Conservation (phyloP, 108 stramenopile genomes). For the Stephanodiscus minutulus region DNA sequence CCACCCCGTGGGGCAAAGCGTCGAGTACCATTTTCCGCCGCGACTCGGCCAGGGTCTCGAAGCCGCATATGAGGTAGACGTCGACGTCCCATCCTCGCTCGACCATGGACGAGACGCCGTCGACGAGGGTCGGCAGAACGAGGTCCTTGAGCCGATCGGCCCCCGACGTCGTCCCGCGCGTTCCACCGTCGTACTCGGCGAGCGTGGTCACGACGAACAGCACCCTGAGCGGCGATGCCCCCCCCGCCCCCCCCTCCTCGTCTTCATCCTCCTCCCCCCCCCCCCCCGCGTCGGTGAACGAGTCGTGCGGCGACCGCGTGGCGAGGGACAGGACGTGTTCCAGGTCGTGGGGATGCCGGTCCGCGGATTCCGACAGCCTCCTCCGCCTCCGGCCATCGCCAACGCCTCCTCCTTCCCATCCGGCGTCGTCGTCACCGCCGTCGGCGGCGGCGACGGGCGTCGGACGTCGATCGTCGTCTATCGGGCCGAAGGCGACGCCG, state of each 20-base stretch:
- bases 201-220: conserved; percentile 78
- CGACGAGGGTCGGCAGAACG: conserved; percentile 64
- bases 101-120: conserved; percentile 68
- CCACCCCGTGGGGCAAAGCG: conserved; percentile 56
- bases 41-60: conserved; percentile 29
- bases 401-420: too few species aligned
- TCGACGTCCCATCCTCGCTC: conserved; percentile 46
- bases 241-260: background rate
- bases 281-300: conserved; percentile 26
- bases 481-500: too few species aligned
- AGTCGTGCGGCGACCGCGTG: conserved; percentile 24
- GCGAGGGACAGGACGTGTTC: conserved; percentile 40
- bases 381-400: too few species aligned
- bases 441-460: too few species aligned
- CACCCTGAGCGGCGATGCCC: conserved; percentile 37
- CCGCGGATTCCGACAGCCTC: too few species aligned
- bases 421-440: too few species aligned
- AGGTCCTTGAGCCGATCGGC: conserved; percentile 74
- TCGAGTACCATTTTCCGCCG: conserved; percentile 56
- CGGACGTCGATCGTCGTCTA: too few species aligned
- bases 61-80: conserved; percentile 48
- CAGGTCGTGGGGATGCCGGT: conserved; percentile 9
- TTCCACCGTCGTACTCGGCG: conserved; percentile 69
- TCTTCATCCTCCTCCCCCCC: conserved; percentile 5
- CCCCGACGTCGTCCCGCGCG: conserved; percentile 53